Evolutionary conservation across 805 yeast genomes (phyloP).

Genomic region (Wickerhamiella spandovensis): DNA sequence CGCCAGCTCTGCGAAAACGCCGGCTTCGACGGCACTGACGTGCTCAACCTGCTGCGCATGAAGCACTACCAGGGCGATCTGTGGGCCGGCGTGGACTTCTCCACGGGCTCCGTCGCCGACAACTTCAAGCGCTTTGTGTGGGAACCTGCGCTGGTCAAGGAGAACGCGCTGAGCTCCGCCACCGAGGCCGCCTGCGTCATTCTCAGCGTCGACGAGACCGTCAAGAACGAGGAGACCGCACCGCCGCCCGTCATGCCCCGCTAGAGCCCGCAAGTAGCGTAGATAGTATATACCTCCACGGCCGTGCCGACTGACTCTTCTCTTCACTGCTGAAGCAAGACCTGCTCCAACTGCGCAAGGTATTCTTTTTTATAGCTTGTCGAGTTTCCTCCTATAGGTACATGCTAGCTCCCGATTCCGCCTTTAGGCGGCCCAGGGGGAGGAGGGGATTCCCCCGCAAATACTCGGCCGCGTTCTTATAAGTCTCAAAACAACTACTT

Average conservation of each 20-base stretch:
- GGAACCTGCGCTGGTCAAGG: slow-evolving; percentile 95
- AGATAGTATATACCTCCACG: not conserved
- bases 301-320: too few relatives aligned
- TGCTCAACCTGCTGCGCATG: slow-evolving; percentile 80
- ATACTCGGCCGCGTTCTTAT: too few relatives aligned
- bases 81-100: slow-evolving; percentile 91
- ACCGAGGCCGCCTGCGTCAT: slow-evolving; percentile 93
- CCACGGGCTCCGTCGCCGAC: slow-evolving; percentile 63
- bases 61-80: slow-evolving; percentile 86
- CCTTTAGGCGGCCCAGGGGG: too few relatives aligned
- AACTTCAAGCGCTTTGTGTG: slow-evolving; percentile 81
- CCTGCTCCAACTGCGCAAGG: too few relatives aligned
- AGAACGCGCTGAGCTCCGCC: slow-evolving; percentile 88
- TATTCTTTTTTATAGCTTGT: too few relatives aligned
- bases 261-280: not conserved
- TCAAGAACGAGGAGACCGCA: slow-evolving; percentile 29
- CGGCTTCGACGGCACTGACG: slow-evolving; percentile 96
- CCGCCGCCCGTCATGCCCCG: slow-evolving; percentile 24
- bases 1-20: slow-evolving; percentile 97
- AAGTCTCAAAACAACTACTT: too few relatives aligned
- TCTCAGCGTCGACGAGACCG: slow-evolving; percentile 90
- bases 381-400: too few relatives aligned
- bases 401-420: too few relatives aligned
- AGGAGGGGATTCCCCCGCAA: too few relatives aligned
- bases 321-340: too few relatives aligned